Base-by-base conservation (phyloP, 192 early-diverging fungal species). In the Neocallimastix lanati region DNA sequence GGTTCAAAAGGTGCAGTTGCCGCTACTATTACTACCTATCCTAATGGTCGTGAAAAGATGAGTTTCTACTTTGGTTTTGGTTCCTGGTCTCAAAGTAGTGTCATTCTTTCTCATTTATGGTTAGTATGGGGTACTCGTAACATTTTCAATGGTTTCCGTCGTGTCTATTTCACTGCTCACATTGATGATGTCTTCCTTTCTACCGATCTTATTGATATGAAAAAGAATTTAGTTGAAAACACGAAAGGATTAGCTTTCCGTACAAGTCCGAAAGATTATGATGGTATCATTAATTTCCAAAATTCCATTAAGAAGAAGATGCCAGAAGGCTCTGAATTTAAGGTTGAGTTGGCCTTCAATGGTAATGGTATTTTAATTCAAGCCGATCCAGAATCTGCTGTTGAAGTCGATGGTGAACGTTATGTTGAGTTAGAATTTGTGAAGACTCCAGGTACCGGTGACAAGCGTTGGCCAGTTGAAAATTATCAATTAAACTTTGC, bases 1-100 rank as follows among this genome's bases (percentile, higher is more conserved):
- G 40, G 40, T 50, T 2, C 16, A 21, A 50, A 50, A 18, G 18
- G 40, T 50, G 40, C 84, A 2, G 82, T 81, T 12, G 83, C 28
- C 21, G 83, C 84, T 29, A 84, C 83, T 16, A 78, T 85, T 33
- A 86, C 86, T 50, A 29, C 12, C 1, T 78, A 16, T 28, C 13
- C 12, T 6, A 13, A 81, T 82, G 82, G 81, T 77, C 86, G 84
- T 28, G 58, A 86, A 80, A 83, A 86, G 58, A 88, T 86, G 86
- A 76, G 84, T 21, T 86, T 86, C 84, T 86, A 78, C 86, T 80
- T 87, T 33, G 28, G 84, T 16, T 86, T 87, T 76, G 83, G 86
- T 18, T 82, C 76, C 30, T 86, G 85, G 85, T 86, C 85, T 18
- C 21, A 76, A 30, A 84, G 83, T 25, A 76, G 36, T 28, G 28